A percentile compares a stretch with the other conserved stretches of the same genome.
Evolutionary conservation across 2,329 filamentous ascomycete genomes (phyloP).

Genomic region (Beauveria varroae): DNA sequence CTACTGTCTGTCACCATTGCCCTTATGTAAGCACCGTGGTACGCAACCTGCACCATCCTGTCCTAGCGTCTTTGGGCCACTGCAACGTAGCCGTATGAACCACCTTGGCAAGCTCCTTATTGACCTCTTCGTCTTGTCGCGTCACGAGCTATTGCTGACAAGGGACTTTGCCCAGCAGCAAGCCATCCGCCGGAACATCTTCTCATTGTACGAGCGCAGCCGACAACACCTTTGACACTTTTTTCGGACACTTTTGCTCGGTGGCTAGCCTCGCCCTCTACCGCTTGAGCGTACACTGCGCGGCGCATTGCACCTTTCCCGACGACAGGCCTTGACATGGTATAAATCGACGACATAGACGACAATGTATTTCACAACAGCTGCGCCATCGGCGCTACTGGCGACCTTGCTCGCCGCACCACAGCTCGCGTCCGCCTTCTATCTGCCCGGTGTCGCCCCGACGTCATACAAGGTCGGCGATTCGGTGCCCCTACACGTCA

Average conservation of each 20-base stretch:
- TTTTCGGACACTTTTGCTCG: not conserved
- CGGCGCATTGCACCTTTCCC: constrained; percentile 1
- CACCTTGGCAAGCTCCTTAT: constrained; percentile 3
- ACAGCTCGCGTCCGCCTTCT: constrained; percentile 66
- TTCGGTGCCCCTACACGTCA: constrained; percentile 80
- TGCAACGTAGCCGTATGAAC: not conserved
- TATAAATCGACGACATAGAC: constrained; percentile 13
- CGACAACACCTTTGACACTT: not conserved
- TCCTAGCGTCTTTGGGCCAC: not conserved
- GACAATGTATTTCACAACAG: constrained; percentile 39
- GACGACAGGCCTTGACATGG: constrained; percentile 20
- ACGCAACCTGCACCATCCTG: not conserved
- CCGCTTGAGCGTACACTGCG: not conserved
- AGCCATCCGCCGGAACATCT: not conserved
- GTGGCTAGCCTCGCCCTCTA: not conserved
- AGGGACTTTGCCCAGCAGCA: not conserved
- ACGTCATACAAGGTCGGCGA: constrained; percentile 81
- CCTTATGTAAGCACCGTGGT: not conserved
- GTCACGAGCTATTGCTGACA: not conserved
- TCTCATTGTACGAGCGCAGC: not conserved
- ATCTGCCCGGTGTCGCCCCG: constrained; percentile 91
- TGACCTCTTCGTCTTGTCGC: not conserved
- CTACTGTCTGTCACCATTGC: not conserved
- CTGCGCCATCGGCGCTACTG: constrained; percentile 43
- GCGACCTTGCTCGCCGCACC: constrained; percentile 43